These are phyloP conservation scores for Kappamyces sp. DNA, from an alignment of 192 early-diverging fungal genomes.

Conservation along the genomic window DNA sequence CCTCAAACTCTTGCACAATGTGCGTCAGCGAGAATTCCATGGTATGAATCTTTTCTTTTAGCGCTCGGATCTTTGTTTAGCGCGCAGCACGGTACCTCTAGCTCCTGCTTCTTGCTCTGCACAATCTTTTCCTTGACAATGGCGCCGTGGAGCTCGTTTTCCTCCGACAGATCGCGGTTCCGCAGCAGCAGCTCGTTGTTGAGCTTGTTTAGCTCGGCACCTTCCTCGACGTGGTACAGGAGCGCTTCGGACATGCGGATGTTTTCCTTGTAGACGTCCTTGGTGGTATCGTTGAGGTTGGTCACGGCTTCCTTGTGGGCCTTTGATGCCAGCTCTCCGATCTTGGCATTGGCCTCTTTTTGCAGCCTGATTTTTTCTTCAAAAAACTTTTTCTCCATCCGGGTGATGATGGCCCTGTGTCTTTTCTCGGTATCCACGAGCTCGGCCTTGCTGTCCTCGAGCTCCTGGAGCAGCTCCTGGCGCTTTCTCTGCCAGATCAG, in stretches of 20 bases:
- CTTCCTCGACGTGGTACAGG: constrained; percentile 49
- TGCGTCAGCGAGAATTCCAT: constrained; percentile 57
- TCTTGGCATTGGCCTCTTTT: constrained; percentile 57
- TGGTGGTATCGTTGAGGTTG: constrained; percentile 54
- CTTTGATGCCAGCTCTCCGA: constrained; percentile 54
- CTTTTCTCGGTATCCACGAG: constrained; percentile 49
- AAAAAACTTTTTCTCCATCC: constrained; percentile 62
- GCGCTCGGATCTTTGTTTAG: constrained; percentile 38
- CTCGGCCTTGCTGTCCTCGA: constrained; percentile 49
- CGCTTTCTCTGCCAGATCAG: constrained; percentile 41
- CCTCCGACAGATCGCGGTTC: constrained; percentile 45
- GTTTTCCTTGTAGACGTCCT: constrained; percentile 61
- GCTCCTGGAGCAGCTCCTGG: constrained; percentile 52
- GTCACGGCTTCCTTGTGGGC: constrained; percentile 57
- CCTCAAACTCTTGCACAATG: constrained; percentile 56
- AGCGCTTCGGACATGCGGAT: constrained; percentile 54
- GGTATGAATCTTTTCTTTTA: constrained; percentile 47
- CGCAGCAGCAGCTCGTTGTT: constrained; percentile 29
- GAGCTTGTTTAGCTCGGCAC: constrained; percentile 44
- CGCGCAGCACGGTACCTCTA: constrained; percentile 32
- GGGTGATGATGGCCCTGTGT: constrained; percentile 47
- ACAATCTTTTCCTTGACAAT: constrained; percentile 62
- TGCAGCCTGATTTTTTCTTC: constrained; percentile 61
- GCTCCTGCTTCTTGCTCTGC: constrained; percentile 44
- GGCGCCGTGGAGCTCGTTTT: constrained; percentile 55